Conservation (phyloP, 1,284 basidiomycete genomes). For the Naganishia cerealis region DNA sequence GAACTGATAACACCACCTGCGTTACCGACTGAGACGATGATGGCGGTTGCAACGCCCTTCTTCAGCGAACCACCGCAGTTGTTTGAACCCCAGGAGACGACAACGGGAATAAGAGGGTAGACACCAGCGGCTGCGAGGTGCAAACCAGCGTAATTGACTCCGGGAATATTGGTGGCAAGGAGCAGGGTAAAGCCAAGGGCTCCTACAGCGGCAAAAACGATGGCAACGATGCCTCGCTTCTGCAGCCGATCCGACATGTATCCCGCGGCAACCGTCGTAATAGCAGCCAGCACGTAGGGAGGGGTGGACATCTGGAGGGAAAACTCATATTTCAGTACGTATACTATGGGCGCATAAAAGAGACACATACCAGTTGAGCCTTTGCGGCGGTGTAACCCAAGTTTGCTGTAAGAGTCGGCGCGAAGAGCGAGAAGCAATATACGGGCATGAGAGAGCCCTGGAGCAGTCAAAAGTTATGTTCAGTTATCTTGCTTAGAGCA, state of each 20-base stretch:
- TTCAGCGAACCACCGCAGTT: slow-evolving; percentile 63
- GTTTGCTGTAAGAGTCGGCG: slow-evolving; percentile 46
- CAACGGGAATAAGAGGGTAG: slow-evolving; percentile 61
- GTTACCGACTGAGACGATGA: slow-evolving; percentile 61
- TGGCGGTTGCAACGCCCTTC: slow-evolving; percentile 60
- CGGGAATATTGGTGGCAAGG: slow-evolving; percentile 44
- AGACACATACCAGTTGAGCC: slow-evolving; percentile 71
- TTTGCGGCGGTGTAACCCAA: slow-evolving; percentile 65
- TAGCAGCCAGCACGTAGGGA: slow-evolving; percentile 43
- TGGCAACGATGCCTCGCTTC: slow-evolving; percentile 32
- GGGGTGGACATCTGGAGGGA: slow-evolving; percentile 39
- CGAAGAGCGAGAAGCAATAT: slow-evolving; percentile 63
- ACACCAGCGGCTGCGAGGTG: slow-evolving; percentile 62
- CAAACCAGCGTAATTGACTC: slow-evolving; percentile 60
- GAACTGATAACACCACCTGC: slow-evolving; percentile 59
- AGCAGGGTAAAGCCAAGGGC: slow-evolving; percentile 44
- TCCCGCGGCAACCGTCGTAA: slow-evolving; percentile 32
- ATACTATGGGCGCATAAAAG: slow-evolving; percentile 38
- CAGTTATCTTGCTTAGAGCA: neutral
- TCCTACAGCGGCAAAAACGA: slow-evolving; percentile 18
- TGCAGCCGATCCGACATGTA: slow-evolving; percentile 33
- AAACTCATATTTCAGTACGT: too few species aligned
- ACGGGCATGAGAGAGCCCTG: slow-evolving; percentile 58
- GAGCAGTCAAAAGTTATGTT: slow-evolving; percentile 37
- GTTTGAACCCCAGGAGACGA: slow-evolving; percentile 61